phyloP scores from a whole-genome alignment of 129 eudicot species.

The Oenanthe sinensis region DNA sequence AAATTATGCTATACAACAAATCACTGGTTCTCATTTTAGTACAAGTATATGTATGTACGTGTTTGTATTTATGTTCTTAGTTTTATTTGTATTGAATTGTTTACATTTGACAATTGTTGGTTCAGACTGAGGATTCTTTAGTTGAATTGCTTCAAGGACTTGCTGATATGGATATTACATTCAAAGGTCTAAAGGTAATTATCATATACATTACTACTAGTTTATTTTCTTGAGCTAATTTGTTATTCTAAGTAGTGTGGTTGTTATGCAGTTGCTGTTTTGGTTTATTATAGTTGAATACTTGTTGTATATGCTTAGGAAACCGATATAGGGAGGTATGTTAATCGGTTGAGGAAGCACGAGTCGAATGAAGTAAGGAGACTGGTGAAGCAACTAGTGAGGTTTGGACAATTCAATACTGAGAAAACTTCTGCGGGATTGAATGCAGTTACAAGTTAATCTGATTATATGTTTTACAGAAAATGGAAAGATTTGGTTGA shows the following conservation, averaged over 20 bases:
- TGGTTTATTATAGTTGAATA: neutral
- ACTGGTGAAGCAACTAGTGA: conserved; percentile 78
- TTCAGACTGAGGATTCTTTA: conserved; percentile 52
- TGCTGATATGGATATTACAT: conserved; percentile 88
- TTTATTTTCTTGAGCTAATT: neutral
- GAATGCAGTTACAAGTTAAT: conserved; percentile 4
- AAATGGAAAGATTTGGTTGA: conserved; percentile 95
- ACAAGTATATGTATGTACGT: neutral
- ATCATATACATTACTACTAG: neutral
- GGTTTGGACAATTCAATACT: conserved; percentile 28
- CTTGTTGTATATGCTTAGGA: conserved; percentile 33
- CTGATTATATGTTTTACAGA: conserved; percentile 30
- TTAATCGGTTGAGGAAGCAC: conserved; percentile 76
- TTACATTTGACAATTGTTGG: neutral
- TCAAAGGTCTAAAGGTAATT: conserved; percentile 66
- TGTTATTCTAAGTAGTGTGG: neutral
- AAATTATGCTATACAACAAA: neutral
- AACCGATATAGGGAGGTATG: conserved; percentile 90
- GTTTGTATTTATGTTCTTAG: too few species aligned
- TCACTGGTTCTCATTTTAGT: neutral
- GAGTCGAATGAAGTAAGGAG: conserved; percentile 57
- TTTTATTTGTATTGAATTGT: neutral
- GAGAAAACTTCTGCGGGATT: conserved; percentile 4
- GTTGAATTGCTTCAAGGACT: conserved; percentile 75
- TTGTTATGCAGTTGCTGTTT: neutral